Evolutionary conservation across 306 rosid species (phyloP).

Genomic region (Ormosia emarginata): DNA sequence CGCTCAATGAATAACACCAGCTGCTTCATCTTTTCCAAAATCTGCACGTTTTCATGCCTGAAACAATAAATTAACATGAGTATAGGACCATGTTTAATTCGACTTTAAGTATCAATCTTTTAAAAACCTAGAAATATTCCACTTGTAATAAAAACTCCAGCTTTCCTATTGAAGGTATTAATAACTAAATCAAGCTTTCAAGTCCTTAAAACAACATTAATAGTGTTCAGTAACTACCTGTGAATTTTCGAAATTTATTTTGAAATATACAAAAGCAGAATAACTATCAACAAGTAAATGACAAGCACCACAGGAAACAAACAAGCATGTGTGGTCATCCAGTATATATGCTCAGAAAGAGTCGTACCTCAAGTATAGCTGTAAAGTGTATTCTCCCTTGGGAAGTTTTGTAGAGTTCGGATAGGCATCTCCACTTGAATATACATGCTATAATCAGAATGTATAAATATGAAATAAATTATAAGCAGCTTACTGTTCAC

Average conservation of each 20-base stretch:
- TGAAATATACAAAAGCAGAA: slow-evolving; percentile 6
- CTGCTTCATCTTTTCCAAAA: slow-evolving; percentile 92
- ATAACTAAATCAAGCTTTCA: slow-evolving; percentile 9
- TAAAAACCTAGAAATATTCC: slow-evolving; percentile 13
- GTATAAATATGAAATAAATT: slow-evolving; percentile 14
- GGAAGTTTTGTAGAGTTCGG: slow-evolving; percentile 73
- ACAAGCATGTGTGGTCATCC: slow-evolving; percentile 9
- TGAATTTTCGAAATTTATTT: background rate
- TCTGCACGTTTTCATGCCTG: slow-evolving; percentile 86
- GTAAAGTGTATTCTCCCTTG: slow-evolving; percentile 89
- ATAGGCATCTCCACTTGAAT: slow-evolving; percentile 86
- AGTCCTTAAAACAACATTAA: slow-evolving; percentile 8
- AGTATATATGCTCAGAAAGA: slow-evolving; percentile 26
- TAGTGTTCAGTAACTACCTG: background rate
- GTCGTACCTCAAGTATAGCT: slow-evolving; percentile 65
- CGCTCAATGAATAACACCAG: slow-evolving; percentile 78
- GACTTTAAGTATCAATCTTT: background rate
- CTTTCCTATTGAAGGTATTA: background rate
- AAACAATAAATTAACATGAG: slow-evolving; percentile 28
- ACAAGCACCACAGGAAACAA: slow-evolving; percentile 19
- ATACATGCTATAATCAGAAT: slow-evolving; percentile 54
- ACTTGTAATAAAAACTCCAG: background rate
- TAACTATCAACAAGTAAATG: background rate
- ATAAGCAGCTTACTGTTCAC: background rate
- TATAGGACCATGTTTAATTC: background rate